These are phyloP conservation scores for Neospora caninum DNA, from an alignment of 169 alveolate species.

Conservation along the genomic window DNA sequence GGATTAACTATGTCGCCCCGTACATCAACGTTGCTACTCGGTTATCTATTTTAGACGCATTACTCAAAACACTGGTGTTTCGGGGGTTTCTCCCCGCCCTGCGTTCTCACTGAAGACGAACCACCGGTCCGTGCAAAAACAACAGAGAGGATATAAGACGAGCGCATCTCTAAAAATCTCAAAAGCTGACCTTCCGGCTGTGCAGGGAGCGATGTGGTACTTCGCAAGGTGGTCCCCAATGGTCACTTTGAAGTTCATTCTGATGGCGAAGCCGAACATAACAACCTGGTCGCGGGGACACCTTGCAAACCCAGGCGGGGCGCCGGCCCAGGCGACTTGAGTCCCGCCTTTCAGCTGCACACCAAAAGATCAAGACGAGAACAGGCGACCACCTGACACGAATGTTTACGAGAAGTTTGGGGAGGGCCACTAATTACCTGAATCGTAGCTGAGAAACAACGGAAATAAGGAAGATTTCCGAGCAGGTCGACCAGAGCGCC, in stretches of 20 bases:
- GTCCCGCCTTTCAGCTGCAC: conserved; percentile 66
- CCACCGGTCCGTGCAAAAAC: not conserved
- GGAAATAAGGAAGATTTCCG: too few relatives aligned
- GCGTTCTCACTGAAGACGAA: not conserved
- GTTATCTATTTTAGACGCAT: too few relatives aligned
- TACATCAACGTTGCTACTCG: too few relatives aligned
- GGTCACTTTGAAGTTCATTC: conserved; percentile 21
- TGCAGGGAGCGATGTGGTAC: conserved; percentile 62
- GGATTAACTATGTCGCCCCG: too few relatives aligned
- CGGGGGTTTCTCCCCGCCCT: too few relatives aligned
- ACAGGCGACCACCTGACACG: not conserved
- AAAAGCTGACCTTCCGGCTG: conserved; percentile 57
- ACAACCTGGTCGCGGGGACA: conserved; percentile 80
- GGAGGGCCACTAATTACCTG: too few relatives aligned
- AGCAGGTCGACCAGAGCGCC: too few relatives aligned
- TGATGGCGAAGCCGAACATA: conserved; percentile 82
- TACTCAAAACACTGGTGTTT: too few relatives aligned
- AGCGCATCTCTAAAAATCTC: not conserved
- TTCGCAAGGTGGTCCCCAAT: not conserved
- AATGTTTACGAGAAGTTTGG: not conserved
- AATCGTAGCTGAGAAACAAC: too few relatives aligned
- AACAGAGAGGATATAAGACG: not conserved
- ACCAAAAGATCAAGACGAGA: not conserved
- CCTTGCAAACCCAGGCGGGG: conserved; percentile 82
- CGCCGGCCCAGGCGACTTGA: conserved; percentile 79